These are phyloP conservation scores for Mucor irregularis DNA, from an alignment of 371 early-diverging fungal genomes.

Conservation along the genomic window DNA sequence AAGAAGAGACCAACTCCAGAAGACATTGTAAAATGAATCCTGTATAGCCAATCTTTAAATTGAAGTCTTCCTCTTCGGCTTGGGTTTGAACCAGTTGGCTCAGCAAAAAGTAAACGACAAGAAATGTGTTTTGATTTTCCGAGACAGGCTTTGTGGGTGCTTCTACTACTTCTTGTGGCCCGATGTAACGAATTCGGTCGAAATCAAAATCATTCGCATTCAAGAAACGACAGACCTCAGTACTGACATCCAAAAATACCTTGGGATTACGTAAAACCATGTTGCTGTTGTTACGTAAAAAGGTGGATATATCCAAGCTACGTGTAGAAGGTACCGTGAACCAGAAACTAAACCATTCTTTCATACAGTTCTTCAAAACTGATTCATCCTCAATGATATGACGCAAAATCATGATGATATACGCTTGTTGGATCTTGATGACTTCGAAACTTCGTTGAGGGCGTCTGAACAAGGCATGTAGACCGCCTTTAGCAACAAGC, in stretches of 20 bases:
- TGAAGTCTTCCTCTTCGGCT: not conserved
- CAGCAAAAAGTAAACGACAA: constrained; percentile 18
- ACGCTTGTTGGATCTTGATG: constrained; percentile 62
- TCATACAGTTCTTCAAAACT: constrained; percentile 65
- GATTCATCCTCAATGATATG: constrained; percentile 74
- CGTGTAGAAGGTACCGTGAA: not conserved
- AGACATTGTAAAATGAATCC: constrained; percentile 85
- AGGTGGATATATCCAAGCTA: constrained; percentile 1
- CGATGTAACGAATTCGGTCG: constrained; percentile 1
- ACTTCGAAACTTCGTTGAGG: constrained; percentile 39
- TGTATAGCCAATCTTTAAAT: constrained; percentile 52
- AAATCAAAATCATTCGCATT: not conserved
- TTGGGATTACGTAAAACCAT: constrained; percentile 15
- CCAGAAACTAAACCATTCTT: constrained; percentile 64
- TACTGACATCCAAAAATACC: constrained; percentile 8
- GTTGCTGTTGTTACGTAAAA: constrained; percentile 3
- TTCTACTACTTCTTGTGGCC: not conserved
- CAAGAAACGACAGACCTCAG: constrained; percentile 2
- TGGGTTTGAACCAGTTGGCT: constrained; percentile 1
- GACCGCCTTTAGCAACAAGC: constrained; percentile 62
- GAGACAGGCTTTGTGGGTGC: too few relatives aligned
- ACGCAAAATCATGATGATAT: constrained; percentile 76
- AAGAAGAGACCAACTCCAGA: constrained; percentile 82
- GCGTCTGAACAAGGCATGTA: constrained; percentile 52
- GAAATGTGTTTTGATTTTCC: not conserved